Evolutionary conservation across 1,139 yeast genomes (phyloP), one percentile per base, ranked within the genome.

Genomic region (Debaryomyces subglobosus): DNA sequence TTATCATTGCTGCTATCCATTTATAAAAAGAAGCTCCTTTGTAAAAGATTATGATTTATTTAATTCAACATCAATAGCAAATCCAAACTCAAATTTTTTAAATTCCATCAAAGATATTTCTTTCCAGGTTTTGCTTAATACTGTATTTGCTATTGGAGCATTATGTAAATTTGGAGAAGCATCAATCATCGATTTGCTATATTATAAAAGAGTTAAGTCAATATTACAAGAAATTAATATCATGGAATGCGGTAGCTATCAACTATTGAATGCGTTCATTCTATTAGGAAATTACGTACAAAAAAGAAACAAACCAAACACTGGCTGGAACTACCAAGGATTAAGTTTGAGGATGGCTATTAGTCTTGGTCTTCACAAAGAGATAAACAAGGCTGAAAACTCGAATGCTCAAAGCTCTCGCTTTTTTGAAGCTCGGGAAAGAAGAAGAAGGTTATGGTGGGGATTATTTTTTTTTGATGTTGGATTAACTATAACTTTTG

Each of bases 271-370:
- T 40, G 79, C 86, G 5, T 68, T 84, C 43, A 74, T 83, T 3
- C 61, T 85, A 29, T 62, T 85, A 49, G 75, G 85, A 50, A 81
- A 81, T 55, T 85, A 84, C 61, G 79, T 82, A 8, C 87, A 82
- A 57, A 82, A 82, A 62, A 74, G 86, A 42, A 81, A 84, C 57
- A 81, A 80, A 53, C 86, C 87, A 44, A 83, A 82, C 59, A 77
- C 86, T 0, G 85, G 89, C 13, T 82, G 85, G 64, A 81, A 78
- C 47, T 82, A 80, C 56, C 63, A 84, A 25, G 90, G 91, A 3
- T 64, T 84, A 24, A 86, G 89, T 0, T 77, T 82, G 8, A 68
- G 87, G 53, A 82, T 85, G 81, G 89, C 90, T 0, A 72, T 83
- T 50, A 85, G 88, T 1, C 63, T 86, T 40, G 91, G 90, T 4